phyloP scores from a whole-genome alignment of 2,329 filamentous ascomycete species.

The Trichophaea hybrida region DNA sequence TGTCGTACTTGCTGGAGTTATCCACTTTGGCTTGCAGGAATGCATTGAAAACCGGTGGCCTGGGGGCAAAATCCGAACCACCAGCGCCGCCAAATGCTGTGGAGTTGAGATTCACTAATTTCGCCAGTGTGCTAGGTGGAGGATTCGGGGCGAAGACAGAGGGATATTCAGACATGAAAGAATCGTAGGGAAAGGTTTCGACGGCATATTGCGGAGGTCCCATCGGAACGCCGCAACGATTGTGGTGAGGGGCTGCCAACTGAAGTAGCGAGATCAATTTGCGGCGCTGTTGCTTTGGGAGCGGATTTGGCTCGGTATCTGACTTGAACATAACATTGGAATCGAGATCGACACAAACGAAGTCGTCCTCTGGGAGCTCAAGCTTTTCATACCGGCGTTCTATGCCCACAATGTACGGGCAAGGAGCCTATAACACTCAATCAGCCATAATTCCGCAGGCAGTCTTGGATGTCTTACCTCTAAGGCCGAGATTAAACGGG shows the following conservation, averaged over 20 bases:
- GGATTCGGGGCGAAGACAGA: conserved; percentile 63
- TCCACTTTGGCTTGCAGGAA: conserved; percentile 66
- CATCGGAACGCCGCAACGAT: conserved; percentile 69
- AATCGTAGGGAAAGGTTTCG: conserved; percentile 80
- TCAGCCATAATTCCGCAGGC: background rate
- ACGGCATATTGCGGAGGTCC: conserved; percentile 86
- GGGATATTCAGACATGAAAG: conserved; percentile 75
- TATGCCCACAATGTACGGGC: conserved; percentile 92
- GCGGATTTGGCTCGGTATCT: conserved; percentile 49
- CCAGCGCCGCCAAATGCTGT: conserved; percentile 64
- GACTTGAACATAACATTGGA: conserved; percentile 81
- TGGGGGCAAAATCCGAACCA: conserved; percentile 36
- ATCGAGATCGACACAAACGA: conserved; percentile 86
- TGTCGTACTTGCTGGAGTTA: conserved; percentile 46
- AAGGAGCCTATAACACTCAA: conserved; percentile 51
- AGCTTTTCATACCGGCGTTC: conserved; percentile 79
- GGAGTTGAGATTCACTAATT: conserved; percentile 80
- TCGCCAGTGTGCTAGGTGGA: conserved; percentile 57
- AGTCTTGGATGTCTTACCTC: conserved; percentile 30
- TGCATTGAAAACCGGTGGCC: conserved; percentile 72
- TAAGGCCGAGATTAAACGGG: conserved; percentile 72
- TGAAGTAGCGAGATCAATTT: conserved; percentile 83
- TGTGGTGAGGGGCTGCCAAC: conserved; percentile 76
- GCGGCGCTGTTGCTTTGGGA: conserved; percentile 77
- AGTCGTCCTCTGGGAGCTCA: conserved; percentile 84